Evolutionary conservation across 768 basidiomycete genomes (phyloP), one percentile per base, ranked within the genome.

Genomic region (Gautieria morchelliformis): DNA sequence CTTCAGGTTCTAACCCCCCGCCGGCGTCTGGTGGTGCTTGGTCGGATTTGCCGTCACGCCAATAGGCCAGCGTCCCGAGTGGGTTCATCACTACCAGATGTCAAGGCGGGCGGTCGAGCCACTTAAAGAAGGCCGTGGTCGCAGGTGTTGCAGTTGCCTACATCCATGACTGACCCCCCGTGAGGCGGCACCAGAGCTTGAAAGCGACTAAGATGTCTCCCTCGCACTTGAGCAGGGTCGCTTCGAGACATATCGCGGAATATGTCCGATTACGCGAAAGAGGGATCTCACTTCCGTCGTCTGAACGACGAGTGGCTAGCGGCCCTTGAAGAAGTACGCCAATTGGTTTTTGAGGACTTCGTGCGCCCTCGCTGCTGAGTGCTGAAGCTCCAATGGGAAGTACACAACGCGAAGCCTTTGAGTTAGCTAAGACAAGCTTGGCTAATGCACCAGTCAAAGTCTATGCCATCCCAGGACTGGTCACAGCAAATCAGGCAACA

Each of bases 121-220:
- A 1, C 62, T 73, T 7, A 71, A 72, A 47, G 52, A 58, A 12
- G 71, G 69, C 4, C 62, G 72, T n/a, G 71, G 72, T 60, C 62
- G 15, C 71, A 73, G 47, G 59, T 55, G 0, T 60, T 64, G 37
- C 58, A 50, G 0, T 56, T 63, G 51, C 65, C 7, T 58, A 66
- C 41, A 54, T 60, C 24, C 1, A 19, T 67, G 1, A 64, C 63
- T n/a, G 49, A 58, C 12, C 58, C 67, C 67, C 1, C 62, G 27
- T 19, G 32, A 33, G 8, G 35, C 10, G 35, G 35, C 14, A 37
- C 35, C 35, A 37, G 30, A 30, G 9, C 62, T 63, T 27, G 59
- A 66, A n/a, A 44, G 42, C 58, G 58, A 8, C 65, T 68, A 35
- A 64, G 67, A 63, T 35, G 47, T 66, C 41, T 56, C 62, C 35